These are phyloP conservation scores for Paracamarosporium sp. DNA, from an alignment of 2,329 filamentous ascomycete species.

Conservation along the genomic window DNA sequence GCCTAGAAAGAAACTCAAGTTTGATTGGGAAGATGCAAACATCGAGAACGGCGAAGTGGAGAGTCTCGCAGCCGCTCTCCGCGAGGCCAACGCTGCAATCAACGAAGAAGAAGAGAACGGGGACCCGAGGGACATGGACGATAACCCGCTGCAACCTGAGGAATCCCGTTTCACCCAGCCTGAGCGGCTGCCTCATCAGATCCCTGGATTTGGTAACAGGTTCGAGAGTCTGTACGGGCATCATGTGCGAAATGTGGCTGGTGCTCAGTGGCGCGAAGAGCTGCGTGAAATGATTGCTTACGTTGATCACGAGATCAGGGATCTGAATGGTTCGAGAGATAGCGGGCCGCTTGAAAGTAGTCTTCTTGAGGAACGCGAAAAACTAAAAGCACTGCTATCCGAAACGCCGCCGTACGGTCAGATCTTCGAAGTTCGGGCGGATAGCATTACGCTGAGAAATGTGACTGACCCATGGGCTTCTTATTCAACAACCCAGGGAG, in stretches of 20 bases:
- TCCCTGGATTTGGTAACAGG: not conserved
- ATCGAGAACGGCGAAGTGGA: not conserved
- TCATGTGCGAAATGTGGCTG: constrained; percentile 3
- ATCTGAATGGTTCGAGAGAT: not conserved
- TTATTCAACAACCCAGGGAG: too few relatives aligned
- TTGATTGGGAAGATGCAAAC: not conserved
- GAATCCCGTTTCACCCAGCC: not conserved
- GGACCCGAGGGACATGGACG: not conserved
- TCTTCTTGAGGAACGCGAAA: not conserved
- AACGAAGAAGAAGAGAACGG: not conserved
- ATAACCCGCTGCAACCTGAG: not conserved
- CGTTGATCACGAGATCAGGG: not conserved
- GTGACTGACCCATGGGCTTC: not conserved
- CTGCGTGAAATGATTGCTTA: constrained; percentile 2
- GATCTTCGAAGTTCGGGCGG: not conserved
- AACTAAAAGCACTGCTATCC: not conserved
- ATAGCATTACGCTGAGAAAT: not conserved
- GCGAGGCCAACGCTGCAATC: not conserved
- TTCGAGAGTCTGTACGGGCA: not conserved
- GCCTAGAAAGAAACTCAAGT: not conserved
- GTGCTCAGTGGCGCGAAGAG: constrained; percentile 4
- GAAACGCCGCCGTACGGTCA: not conserved
- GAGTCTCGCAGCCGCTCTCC: not conserved
- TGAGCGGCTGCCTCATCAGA: not conserved
- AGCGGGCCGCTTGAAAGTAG: not conserved